Evolutionary conservation across 1,284 basidiomycete species (phyloP).

Genomic region (Puccinia novopanici): DNA sequence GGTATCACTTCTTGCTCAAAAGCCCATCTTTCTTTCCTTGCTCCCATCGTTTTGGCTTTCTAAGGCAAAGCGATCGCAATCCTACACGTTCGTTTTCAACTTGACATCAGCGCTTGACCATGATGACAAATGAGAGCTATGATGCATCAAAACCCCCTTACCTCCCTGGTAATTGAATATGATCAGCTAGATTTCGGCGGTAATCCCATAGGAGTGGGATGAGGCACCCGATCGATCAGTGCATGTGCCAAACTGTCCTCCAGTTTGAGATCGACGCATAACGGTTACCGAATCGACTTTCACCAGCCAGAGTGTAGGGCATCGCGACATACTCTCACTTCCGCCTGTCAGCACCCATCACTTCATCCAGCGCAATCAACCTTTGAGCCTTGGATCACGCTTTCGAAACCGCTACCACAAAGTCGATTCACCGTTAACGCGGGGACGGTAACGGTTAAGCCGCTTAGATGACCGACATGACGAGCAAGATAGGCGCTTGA

Average conservation of each 20-base stretch:
- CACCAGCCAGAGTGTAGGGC: conserved; percentile 64
- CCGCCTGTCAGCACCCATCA: conserved; percentile 84
- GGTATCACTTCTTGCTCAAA: conserved; percentile 61
- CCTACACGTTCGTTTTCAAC: conserved; percentile 52
- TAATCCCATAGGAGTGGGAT: conserved; percentile 61
- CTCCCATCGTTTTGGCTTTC: conserved; percentile 60
- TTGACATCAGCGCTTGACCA: background rate
- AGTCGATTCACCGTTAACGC: conserved; percentile 68
- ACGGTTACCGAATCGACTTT: conserved; percentile 60
- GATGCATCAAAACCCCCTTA: background rate
- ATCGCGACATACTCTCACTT: conserved; percentile 97
- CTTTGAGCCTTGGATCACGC: conserved; percentile 88
- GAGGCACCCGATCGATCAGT: conserved; percentile 64
- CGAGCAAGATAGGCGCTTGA: conserved; percentile 23
- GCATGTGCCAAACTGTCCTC: conserved; percentile 65
- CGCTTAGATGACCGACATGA: conserved; percentile 16
- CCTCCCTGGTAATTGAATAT: conserved; percentile 76
- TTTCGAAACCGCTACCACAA: conserved; percentile 93
- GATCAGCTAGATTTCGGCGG: conserved; percentile 85
- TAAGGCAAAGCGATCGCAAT: conserved; percentile 68
- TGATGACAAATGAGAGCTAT: background rate
- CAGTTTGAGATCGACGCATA: conserved; percentile 65
- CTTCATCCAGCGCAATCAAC: conserved; percentile 82
- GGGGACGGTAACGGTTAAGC: conserved; percentile 63
- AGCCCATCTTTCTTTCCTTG: conserved; percentile 61